Evolutionary conservation across 2,329 filamentous ascomycete genomes (phyloP).

Genomic region (Aspergillus niger): DNA sequence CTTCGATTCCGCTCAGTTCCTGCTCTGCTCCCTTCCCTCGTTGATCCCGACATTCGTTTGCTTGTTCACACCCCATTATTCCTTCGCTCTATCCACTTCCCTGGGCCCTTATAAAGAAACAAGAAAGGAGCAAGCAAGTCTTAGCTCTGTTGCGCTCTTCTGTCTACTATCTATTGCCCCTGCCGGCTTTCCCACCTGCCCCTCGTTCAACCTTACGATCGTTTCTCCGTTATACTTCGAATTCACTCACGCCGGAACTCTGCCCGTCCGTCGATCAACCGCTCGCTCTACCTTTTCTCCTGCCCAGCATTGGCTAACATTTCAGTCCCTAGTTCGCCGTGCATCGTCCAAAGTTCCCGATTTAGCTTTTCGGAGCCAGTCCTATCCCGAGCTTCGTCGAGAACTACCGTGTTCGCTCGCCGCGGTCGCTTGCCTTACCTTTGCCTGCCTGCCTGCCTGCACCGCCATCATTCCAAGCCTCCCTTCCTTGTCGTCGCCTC

Average conservation of each 20-base stretch:
- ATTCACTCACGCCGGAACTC: slow-evolving; percentile 19
- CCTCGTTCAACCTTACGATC: slow-evolving; percentile 12
- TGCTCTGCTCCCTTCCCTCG: slow-evolving; percentile 11
- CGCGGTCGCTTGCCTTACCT: slow-evolving; percentile 11
- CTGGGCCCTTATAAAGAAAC: background rate
- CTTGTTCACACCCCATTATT: background rate
- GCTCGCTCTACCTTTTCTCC: slow-evolving; percentile 21
- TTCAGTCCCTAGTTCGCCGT: slow-evolving; percentile 14
- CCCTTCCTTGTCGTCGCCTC: background rate
- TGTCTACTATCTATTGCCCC: background rate
- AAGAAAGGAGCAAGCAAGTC: background rate
- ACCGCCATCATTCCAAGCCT: slow-evolving; percentile 12
- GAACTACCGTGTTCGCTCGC: slow-evolving; percentile 13
- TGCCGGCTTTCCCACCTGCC: background rate
- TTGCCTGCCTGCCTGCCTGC: slow-evolving; percentile 12
- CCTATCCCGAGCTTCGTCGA: slow-evolving; percentile 11
- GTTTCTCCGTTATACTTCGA: slow-evolving; percentile 19
- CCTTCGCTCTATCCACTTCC: background rate
- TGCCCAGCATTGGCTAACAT: slow-evolving; percentile 15
- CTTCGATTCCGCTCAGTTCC: background rate
- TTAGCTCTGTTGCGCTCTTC: too few relatives aligned
- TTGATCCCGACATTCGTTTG: slow-evolving; percentile 11
- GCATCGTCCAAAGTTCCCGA: background rate
- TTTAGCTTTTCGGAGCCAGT: slow-evolving; percentile 10
- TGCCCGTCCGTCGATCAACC: slow-evolving; percentile 24